phyloP scores from a whole-genome alignment of 2,329 filamentous ascomycete species.

The Aspergillus intermedius region DNA sequence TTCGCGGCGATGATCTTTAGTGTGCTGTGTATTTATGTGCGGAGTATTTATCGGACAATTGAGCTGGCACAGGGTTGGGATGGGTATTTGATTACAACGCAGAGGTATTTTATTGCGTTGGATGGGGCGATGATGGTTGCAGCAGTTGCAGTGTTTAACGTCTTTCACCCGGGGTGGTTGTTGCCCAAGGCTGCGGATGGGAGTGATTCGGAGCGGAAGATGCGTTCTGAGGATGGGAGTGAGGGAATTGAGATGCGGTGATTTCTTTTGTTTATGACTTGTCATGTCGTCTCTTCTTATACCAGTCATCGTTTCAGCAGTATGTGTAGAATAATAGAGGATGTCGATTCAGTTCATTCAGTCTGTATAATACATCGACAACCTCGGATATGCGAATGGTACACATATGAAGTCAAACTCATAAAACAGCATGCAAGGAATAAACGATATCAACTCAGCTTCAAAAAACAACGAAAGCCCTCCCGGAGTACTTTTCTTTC shows the following conservation, averaged over 20 bases:
- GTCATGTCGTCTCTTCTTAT: background rate
- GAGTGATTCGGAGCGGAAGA: background rate
- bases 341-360: background rate
- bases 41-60: constrained; percentile 47
- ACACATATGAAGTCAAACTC: background rate
- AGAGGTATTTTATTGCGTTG: constrained; percentile 45
- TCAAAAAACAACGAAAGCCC: background rate
- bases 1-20: constrained; percentile 37
- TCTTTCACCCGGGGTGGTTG: constrained; percentile 40
- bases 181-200: constrained; percentile 17
- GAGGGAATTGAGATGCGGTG: background rate
- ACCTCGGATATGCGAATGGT: background rate
- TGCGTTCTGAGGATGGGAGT: background rate
- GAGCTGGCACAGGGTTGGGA: constrained; percentile 47
- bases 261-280: background rate
- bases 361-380: background rate
- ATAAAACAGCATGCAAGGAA: background rate
- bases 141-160: constrained; percentile 40
- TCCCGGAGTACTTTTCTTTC: background rate
- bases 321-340: background rate
- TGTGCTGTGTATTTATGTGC: constrained; percentile 41
- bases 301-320: background rate
- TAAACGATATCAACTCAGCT: background rate
- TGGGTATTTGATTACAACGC: constrained; percentile 46
- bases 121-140: constrained; percentile 46